These are phyloP conservation scores for Nakataea oryzae DNA, from an alignment of 2,329 filamentous ascomycete genomes.

Conservation along the genomic window DNA sequence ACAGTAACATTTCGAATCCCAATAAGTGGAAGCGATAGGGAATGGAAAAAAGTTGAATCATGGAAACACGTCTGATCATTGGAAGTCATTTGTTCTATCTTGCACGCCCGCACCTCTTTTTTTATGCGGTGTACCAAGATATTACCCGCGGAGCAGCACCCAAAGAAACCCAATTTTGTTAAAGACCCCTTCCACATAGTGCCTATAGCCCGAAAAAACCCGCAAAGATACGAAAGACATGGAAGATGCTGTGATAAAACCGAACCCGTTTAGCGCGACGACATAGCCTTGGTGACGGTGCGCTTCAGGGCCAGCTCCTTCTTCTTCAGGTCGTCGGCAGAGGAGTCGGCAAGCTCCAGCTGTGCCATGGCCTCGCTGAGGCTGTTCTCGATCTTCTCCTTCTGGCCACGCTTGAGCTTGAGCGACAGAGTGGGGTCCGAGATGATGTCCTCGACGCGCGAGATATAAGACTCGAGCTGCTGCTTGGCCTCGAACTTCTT, in stretches of 20 bases:
- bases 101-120: not conserved
- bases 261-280: constrained; percentile 57
- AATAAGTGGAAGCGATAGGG: no score
- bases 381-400: constrained; percentile 98
- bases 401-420: constrained; percentile 97
- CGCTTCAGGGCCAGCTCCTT: constrained; percentile 98
- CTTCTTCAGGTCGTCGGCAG: constrained; percentile 96
- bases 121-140: not conserved
- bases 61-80: not conserved
- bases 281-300: constrained; percentile 96
- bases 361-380: constrained; percentile 96
- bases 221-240: constrained; percentile 1
- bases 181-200: not conserved
- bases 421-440: constrained; percentile 91
- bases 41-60: no score
- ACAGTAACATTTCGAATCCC: no score
- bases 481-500: constrained; percentile 99
- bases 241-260: not conserved
- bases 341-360: constrained; percentile 88
- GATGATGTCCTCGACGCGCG: constrained; percentile 96
- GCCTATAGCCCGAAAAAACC: not conserved
- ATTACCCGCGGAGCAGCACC: not conserved
- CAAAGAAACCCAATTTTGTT: not conserved
- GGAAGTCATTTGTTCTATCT: not conserved
- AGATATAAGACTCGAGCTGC: constrained; percentile 98